Evolutionary conservation across 768 basidiomycete species (phyloP), one percentile per base, ranked within the genome.

Genomic region (Termitomyces eurrhizus): DNA sequence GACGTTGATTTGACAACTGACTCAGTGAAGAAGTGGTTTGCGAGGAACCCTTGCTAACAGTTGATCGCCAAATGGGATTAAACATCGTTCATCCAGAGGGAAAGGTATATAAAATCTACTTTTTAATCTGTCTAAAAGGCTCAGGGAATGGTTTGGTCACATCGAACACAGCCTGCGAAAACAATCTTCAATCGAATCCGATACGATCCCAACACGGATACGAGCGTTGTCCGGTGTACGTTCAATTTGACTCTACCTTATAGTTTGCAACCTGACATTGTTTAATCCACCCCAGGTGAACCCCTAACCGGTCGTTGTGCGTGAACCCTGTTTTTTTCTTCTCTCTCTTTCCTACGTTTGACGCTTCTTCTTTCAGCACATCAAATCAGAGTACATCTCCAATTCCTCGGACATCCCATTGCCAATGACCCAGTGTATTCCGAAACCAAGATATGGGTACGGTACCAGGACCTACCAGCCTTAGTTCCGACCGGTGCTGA

Each of bases 31-130:
- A 95, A 68, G 75, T 93, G n/a, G 72, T 81, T 0, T 94, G 94
- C 62, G 92, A 95, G 62, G 80, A 93, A 68, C 92, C 94, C 1
- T 75, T 99, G 7, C 73, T 99, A 59, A 95, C 94, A 0, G 87
- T 98, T 1, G 97, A 99, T 74, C 82, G 95, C 55, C 95, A 98
- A 70, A 95, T 98, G 88, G 97, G 97, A 4, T 74, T 99, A 50
- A 98, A 98, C 62, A 89, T 98, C 55, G 92, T 98, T 16, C 93
- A 97, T 69, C 93, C 95, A 0, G 87, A 95, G 59, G 97, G 97
- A 46, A 95, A 98, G 81, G 94, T 93, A 67, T 41, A 74, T 58
- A 42, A 33, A 53, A 18, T n/a, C 21, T 41, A 54, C 56, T 29
- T 14, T 44, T 29, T 24, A 37, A 52, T 35, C 44, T 32, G 29